Evolutionary conservation across 805 yeast species (phyloP), one percentile per base, ranked within the genome.

Genomic region (Yarrowia bubula): DNA sequence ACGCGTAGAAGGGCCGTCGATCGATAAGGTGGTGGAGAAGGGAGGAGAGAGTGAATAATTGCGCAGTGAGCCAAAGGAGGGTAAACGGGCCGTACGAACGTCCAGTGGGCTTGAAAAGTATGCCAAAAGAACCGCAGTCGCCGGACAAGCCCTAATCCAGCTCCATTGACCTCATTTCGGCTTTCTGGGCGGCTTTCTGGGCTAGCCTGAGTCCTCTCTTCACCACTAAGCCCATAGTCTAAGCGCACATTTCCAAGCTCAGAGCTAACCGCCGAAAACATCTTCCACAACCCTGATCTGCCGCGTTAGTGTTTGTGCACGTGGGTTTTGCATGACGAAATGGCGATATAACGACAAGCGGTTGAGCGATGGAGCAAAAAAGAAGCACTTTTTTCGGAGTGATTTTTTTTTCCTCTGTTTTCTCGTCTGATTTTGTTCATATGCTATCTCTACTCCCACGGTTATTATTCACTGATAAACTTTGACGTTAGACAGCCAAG

Each of bases 1-100:
- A 39, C 47, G 61, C 47, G 61, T 55, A 41, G 61, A 55, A 39
- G 47, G 47, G 37, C 47, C 37, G 47, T 55, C 61, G 61, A 41
- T 55, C 47, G 46, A 41, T 53, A 39, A 31, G 46, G 44, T 22
- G 46, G 46, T 28, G 60, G 37, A 28, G 46, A 35, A 3, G 11
- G 28, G 8, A n/a, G n/a, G n/a, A n/a, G n/a, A n/a, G n/a, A n/a
- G n/a, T n/a, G n/a, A 22, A 53, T 51, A 50, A 35, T 50, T 50
- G 57, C 57, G 57, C 57, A 50, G 33, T 3, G 22, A 2, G 31
- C 17, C 18, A 7, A n/a, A 41, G 22, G 13, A 35, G 28, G 28
- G 28, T 35, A 35, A 35, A 35, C 38, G 28, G 28, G 28, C 5
- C n/a, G 28, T 22, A 22, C 4, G 5, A 22, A 22, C 4, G 4